These are phyloP conservation scores for Claviceps fusiformis DNA, from an alignment of 2,329 filamentous ascomycete species.

Conservation along the genomic window DNA sequence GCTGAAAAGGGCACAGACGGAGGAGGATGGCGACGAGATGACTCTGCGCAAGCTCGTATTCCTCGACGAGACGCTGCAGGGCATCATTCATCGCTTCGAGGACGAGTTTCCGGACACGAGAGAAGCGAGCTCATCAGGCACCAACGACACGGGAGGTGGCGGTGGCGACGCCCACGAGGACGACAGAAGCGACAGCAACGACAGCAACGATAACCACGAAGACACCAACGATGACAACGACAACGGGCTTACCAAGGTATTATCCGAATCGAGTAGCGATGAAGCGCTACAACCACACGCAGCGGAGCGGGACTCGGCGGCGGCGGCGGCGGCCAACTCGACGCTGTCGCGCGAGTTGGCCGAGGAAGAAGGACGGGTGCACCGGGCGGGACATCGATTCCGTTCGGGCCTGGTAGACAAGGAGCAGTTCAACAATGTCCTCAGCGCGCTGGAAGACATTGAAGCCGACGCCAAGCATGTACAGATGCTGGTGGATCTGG, in stretches of 20 bases:
- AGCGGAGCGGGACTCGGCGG: constrained; percentile 20
- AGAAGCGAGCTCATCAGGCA: constrained; percentile 11
- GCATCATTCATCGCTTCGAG: constrained; percentile 91
- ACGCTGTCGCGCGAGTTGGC: constrained; percentile 39
- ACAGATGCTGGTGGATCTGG: constrained; percentile 44
- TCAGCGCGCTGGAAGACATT: constrained; percentile 36
- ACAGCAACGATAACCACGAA: not conserved
- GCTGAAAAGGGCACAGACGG: constrained; percentile 57
- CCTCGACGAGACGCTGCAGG: constrained; percentile 74
- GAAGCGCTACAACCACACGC: constrained; percentile 13
- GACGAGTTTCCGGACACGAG: constrained; percentile 90
- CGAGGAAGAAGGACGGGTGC: constrained; percentile 42
- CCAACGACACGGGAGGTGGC: not conserved
- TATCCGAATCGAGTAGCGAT: constrained; percentile 5
- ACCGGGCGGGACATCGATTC: constrained; percentile 44
- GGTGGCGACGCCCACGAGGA: not conserved
- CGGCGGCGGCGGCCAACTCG: constrained; percentile 29
- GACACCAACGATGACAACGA: not conserved
- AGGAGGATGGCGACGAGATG: constrained; percentile 53
- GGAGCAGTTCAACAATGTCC: constrained; percentile 36
- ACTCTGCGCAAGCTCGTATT: constrained; percentile 76
- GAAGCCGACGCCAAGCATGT: constrained; percentile 35
- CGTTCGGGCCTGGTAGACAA: constrained; percentile 37
- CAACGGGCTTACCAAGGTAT: not conserved
- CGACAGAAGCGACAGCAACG: not conserved